Percentiles rank a stretch among this genome's conserved stretches.
Evolutionary conservation across 2,329 filamentous ascomycete genomes (phyloP).

Genomic region (Xylaria hypoxylon): DNA sequence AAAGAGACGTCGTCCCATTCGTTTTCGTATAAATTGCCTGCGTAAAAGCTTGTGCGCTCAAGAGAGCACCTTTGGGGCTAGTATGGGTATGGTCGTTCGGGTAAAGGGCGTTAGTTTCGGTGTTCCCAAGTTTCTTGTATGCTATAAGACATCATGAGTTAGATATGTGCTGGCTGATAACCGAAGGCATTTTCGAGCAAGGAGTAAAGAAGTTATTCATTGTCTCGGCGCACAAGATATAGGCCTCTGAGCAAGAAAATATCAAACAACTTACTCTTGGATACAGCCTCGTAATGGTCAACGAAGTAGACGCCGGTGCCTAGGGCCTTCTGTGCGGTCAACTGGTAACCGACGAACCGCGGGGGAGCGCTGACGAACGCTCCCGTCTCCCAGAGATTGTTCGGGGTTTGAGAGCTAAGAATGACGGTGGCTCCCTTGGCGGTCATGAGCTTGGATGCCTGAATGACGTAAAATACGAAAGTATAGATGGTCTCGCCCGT

Average conservation of each 20-base stretch:
- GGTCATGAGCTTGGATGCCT: slow-evolving; percentile 49
- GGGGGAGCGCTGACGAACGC: slow-evolving; percentile 58
- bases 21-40: slow-evolving; percentile 56
- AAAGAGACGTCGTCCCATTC: slow-evolving; percentile 45
- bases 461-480: slow-evolving; percentile 47
- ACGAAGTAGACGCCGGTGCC: slow-evolving; percentile 60
- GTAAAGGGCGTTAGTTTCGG: slow-evolving; percentile 62
- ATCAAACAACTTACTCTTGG: slow-evolving; percentile 49
- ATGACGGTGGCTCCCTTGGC: slow-evolving; percentile 71
- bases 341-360: slow-evolving; percentile 67
- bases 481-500: slow-evolving; percentile 50
- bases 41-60: slow-evolving; percentile 67
- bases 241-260: not conserved
- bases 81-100: slow-evolving; percentile 73
- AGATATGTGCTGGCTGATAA: not conserved
- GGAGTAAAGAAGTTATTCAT: not conserved
- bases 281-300: slow-evolving; percentile 67
- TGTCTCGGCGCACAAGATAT: not conserved
- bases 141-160: slow-evolving; percentile 37
- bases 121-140: slow-evolving; percentile 60
- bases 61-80: slow-evolving; percentile 63
- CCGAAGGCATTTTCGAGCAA: not conserved
- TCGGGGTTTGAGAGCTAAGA: slow-evolving; percentile 68
- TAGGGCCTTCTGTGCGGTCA: slow-evolving; percentile 37
- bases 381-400: slow-evolving; percentile 71